phyloP scores from a whole-genome alignment of 352 stramenopile genomes.

The Globisporangium okanoganense region DNA sequence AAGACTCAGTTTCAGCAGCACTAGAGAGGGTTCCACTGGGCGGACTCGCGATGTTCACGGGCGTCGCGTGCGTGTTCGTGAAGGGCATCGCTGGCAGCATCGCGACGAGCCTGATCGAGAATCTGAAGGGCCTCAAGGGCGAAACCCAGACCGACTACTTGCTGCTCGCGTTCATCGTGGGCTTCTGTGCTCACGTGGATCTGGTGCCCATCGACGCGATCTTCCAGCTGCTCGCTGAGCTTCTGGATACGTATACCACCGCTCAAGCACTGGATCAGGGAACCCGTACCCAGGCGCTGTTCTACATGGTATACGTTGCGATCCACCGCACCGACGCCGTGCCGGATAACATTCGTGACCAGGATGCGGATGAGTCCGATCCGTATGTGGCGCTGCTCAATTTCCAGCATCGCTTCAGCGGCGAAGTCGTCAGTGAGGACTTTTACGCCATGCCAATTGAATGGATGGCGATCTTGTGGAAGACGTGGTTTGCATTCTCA shows the following conservation, averaged over 20 bases:
- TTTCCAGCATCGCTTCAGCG: slow-evolving; percentile 35
- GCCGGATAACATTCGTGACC: background rate
- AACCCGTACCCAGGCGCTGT: slow-evolving; percentile 7
- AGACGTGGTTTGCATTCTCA: slow-evolving; percentile 41
- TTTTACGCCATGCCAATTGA: slow-evolving; percentile 46
- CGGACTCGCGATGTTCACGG: slow-evolving; percentile 30
- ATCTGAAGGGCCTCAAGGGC: background rate
- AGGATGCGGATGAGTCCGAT: background rate
- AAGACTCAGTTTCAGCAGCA: too few relatives aligned
- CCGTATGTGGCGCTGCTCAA: slow-evolving; percentile 13
- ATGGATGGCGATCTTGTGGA: slow-evolving; percentile 53
- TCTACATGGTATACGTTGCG: slow-evolving; percentile 42
- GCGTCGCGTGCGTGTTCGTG: slow-evolving; percentile 32
- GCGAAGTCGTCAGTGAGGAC: slow-evolving; percentile 33
- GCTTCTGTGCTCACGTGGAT: slow-evolving; percentile 39
- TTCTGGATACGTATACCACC: slow-evolving; percentile 25
- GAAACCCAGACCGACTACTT: too few relatives aligned
- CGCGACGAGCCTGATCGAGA: slow-evolving; percentile 15
- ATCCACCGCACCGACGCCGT: slow-evolving; percentile 22
- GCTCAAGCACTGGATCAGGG: background rate
- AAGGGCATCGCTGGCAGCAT: slow-evolving; percentile 38
- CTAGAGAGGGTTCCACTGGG: too few relatives aligned
- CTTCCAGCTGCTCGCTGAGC: slow-evolving; percentile 20
- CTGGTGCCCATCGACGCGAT: slow-evolving; percentile 29
- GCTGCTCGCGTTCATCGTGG: slow-evolving; percentile 28